Evolutionary conservation across 2,329 filamentous ascomycete species (phyloP), one percentile per base, ranked within the genome.

Genomic region (Trichoderma brevicompactum): DNA sequence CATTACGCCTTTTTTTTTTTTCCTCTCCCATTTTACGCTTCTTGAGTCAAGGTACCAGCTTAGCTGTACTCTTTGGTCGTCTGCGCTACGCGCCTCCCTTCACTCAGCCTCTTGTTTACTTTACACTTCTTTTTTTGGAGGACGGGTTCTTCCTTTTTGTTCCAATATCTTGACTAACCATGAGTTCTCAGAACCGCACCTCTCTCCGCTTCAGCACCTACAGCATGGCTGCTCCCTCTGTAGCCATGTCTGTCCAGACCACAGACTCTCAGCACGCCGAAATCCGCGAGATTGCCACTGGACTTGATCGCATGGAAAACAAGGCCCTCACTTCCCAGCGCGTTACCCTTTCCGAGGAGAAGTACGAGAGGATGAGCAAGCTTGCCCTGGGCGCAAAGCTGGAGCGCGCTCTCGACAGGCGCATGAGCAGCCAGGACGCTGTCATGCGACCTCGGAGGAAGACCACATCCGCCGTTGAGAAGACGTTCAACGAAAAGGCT

Each of bases 381-480:
- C 85, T 96, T 66, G 93, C 93, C 43, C 85, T 97, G 60, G 91
- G 93, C 54, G 93, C 93, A 67, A 97, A 97, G 81, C 86, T 97
- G 46, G 93, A 97, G 76, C 88, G 94, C 67, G 93, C 94, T 23
- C 86, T 97, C 64, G 90, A 90, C 70, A 85, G 93, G 70, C 87
- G 94, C 73, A 95, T 97, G 93, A 90, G 87, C 34, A 81, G 91
- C 70, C 94, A 97, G 78, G 94, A 97, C 73, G 94, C 94, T 70
- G 89, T 92, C 77, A 94, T 95, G 84, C 87, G 90, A 69, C 86
- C 82, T 23, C 73, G 75, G 59, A 75, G 79, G 17, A 63, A 63
- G 59, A 63, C 59, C 71, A 79, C 69, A 5, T 48, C 68, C 19
- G 68, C 48, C 49, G 74, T 81, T 74, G 78, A 79, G 73, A 73